These are phyloP conservation scores for Cylindrotheca closterium DNA, from an alignment of 108 stramenopile genomes.

Conservation along the genomic window DNA sequence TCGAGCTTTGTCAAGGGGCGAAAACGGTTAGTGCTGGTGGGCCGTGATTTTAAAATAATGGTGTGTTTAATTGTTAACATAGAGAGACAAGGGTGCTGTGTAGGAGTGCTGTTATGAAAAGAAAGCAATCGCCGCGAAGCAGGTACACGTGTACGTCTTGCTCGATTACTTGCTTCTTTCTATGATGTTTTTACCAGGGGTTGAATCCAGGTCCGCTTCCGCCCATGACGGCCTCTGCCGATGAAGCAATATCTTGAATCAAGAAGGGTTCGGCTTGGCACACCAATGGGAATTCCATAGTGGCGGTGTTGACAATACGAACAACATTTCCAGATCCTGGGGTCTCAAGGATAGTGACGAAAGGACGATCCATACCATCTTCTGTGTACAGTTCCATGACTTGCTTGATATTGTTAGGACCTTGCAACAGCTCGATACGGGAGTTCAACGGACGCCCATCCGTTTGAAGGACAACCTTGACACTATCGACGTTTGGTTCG, in stretches of 20 bases:
- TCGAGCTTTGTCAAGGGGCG: too few species aligned
- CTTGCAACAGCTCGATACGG: slow-evolving; percentile 78
- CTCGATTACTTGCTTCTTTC: background rate
- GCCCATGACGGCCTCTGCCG: background rate
- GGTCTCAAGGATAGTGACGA: slow-evolving; percentile 78
- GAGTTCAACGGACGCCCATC: slow-evolving; percentile 87
- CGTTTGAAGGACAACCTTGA: slow-evolving; percentile 68
- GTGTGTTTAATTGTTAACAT: background rate
- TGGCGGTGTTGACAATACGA: slow-evolving; percentile 83
- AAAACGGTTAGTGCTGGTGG: too few species aligned
- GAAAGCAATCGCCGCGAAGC: too few species aligned
- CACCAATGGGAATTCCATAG: slow-evolving; percentile 81
- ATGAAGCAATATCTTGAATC: slow-evolving; percentile 6
- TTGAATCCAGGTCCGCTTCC: background rate
- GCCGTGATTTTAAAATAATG: too few species aligned
- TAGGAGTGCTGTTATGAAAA: too few species aligned
- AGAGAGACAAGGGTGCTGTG: background rate
- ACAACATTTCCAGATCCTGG: slow-evolving; percentile 83
- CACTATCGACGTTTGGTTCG: slow-evolving; percentile 62
- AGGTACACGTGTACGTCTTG: background rate
- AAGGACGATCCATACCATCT: slow-evolving; percentile 81
- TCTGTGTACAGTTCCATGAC: slow-evolving; percentile 84
- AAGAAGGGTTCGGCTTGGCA: slow-evolving; percentile 70
- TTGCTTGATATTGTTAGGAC: slow-evolving; percentile 90
- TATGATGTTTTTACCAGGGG: background rate